Evolutionary conservation across 768 basidiomycete genomes (phyloP), one percentile per base, ranked within the genome.

Genomic region (Chalciporus chontae): DNA sequence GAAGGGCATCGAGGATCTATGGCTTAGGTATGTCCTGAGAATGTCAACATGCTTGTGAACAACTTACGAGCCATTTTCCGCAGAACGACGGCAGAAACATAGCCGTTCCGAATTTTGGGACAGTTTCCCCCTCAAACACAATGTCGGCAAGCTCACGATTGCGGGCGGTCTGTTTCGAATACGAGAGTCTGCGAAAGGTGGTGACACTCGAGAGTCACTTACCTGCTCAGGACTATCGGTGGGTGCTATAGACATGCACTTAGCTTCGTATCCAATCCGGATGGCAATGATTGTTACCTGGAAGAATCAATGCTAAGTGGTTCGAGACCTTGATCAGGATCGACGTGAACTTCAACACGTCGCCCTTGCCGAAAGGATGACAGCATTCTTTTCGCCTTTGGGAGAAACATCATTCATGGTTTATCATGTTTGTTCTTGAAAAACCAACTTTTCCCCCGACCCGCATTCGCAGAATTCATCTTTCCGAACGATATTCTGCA

Each of bases 271-370:
- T 8, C 36, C 41, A 31, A 31, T 26, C 40, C 11, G 29, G 4
- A 5, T 21, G 41, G 9, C 21, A 17, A 47, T 34, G 17, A 1
- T 48, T 66, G 19, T 55, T 54, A 90, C 94, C 77, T 45, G 91
- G 94, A 37, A 95, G 76, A 36, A 98, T 87, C 18, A 98, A 69
- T 0, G 79, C 88, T 40, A 95, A 76, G 64, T 96, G 94, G 63
- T 98, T 94, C 8, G 90, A 88, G 5, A 94, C 71, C 66, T 91
- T 90, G 68, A 91, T 87, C 44, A 94, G 71, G n/a, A 90, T 76
- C 1, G 82, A 81, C 73, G 89, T 87, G 58, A 81, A 89, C 61
- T 80, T 83, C 67, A 95, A 83, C 6, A 94, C 73, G 24, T 77
- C 78, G 0, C 72, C 72, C 29, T 69, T 65, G 6, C 73, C 74